A percentile compares a stretch with the other conserved stretches of the same genome.
phyloP scores from a whole-genome alignment of 352 stramenopile genomes.

The Phytopythium ostracodes region DNA sequence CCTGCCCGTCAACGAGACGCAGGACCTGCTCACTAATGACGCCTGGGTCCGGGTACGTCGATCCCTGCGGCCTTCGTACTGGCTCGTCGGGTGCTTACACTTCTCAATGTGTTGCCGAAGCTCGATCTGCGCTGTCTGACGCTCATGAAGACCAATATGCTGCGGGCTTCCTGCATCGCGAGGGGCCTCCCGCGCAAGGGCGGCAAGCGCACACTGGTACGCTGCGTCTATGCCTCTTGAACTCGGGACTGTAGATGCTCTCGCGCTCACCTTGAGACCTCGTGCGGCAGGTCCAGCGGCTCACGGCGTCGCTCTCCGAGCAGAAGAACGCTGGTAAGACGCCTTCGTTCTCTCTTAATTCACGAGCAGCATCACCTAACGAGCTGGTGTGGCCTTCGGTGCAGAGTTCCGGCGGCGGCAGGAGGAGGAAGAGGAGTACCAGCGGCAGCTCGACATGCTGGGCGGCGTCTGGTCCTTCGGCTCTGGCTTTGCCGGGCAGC shows the following conservation, averaged over 20 bases:
- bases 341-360: background rate
- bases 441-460: conserved; percentile 74
- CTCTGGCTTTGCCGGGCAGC: conserved; percentile 60
- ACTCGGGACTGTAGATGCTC: no score
- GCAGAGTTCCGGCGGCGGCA: conserved; percentile 55
- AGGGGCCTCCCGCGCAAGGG: conserved; percentile 56
- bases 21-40: conserved; percentile 62
- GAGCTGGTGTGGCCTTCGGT: background rate
- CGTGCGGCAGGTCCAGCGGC: conserved; percentile 28
- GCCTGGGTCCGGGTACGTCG: conserved; percentile 59
- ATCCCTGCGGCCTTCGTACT: background rate
- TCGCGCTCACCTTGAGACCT: background rate
- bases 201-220: conserved; percentile 54
- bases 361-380: background rate
- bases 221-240: background rate
- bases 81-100: background rate
- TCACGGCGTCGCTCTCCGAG: conserved; percentile 54
- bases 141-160: conserved; percentile 83
- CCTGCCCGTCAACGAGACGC: conserved; percentile 55
- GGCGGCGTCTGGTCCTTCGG: conserved; percentile 82
- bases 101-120: conserved; percentile 16
- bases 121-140: conserved; percentile 75
- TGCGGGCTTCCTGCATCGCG: conserved; percentile 72
- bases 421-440: conserved; percentile 61
- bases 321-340: conserved; percentile 47